Conservation (phyloP, 495 filamentous ascomycete genomes). For the Talaromyces stipitatus region DNA sequence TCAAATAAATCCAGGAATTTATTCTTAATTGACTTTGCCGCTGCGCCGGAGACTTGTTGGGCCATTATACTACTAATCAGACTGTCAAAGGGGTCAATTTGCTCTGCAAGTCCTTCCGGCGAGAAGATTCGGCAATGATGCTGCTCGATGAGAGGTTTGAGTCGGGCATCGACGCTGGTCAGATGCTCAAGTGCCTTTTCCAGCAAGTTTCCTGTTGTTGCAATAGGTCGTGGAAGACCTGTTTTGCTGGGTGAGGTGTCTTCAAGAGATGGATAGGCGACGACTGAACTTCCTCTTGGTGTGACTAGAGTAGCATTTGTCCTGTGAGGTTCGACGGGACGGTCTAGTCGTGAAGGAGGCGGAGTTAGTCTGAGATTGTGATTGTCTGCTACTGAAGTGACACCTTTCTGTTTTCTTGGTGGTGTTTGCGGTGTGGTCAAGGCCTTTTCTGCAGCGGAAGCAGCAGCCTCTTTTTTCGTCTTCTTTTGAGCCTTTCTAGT, state of each 20-base stretch:
- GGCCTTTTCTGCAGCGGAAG: neutral
- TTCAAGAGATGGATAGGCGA: constrained; percentile 45
- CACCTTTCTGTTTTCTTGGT: neutral
- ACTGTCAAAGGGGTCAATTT: constrained; percentile 79
- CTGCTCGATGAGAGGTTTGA: constrained; percentile 63
- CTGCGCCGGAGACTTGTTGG: constrained; percentile 91
- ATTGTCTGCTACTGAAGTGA: constrained; percentile 1
- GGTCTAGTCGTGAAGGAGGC: constrained; percentile 37
- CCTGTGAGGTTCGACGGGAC: constrained; percentile 54
- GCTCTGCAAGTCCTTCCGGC: constrained; percentile 70
- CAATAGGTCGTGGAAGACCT: constrained; percentile 37
- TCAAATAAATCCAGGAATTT: constrained; percentile 79
- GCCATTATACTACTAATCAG: constrained; percentile 83
- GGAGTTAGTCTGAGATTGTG: constrained; percentile 16
- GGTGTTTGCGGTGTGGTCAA: neutral
- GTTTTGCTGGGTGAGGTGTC: constrained; percentile 53
- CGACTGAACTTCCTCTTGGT: constrained; percentile 63
- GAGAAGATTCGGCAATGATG: constrained; percentile 76
- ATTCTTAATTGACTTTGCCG: constrained; percentile 76
- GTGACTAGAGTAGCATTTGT: constrained; percentile 76
- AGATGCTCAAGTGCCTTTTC: constrained; percentile 73
- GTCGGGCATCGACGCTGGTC: constrained; percentile 63
- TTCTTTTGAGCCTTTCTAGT: neutral
- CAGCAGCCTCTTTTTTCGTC: neutral
- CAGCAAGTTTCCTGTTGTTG: constrained; percentile 66